Base-by-base conservation (phyloP, 1,139 yeast genomes). In the Zhuliangozyma parablackwelliae region DNA sequence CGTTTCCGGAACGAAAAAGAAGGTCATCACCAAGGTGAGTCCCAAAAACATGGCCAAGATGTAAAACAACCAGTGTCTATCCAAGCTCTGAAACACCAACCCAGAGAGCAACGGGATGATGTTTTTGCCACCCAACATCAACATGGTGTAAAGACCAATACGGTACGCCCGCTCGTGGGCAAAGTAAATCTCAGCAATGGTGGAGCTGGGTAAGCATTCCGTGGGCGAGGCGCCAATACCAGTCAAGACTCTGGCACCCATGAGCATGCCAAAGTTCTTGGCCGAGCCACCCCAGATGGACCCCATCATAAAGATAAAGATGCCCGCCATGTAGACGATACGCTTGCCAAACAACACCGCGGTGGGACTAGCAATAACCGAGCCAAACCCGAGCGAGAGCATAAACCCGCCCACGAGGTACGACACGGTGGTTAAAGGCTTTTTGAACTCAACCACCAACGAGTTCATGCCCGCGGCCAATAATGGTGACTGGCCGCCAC, bases 91-190 rank as follows among this genome's bases (percentile, higher is more conserved):
- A 37, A 79, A 74, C 10, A 78, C 68, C 41, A 79, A 67, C 6
- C 76, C 79, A 5, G 82, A 67, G 12, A 76, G 66, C 48, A 79
- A 57, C 7, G 85, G 85, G 12, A 79, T 65, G 33, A 79, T 57
- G 49, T 78, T 79, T 46, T 79, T 79, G 23, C 85, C 85, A 9
- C 85, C 85, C 26, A 79, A 61, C 48, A 79, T 57, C 37, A 79
- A 62, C 61, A 79, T 65, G 12, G 85, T 79, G 53, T 79, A 79
- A 32, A 79, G 63, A 2, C 85, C 85, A 7, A 78, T 60, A 42
- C 85, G 65, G 50, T 78, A 79, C 7, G 85, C 85, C 43, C 85
- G 66, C 51, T 79, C 84, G 49, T 79, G 84, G 30, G 79, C 75
- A 51, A 78, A 79, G 51, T 73, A 79, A 34, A 79, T 75, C 48